Percentiles rank a stretch among this genome's conserved stretches.
phyloP scores from a whole-genome alignment of 805 yeast species.

The Hagleromyces aurorensis region DNA sequence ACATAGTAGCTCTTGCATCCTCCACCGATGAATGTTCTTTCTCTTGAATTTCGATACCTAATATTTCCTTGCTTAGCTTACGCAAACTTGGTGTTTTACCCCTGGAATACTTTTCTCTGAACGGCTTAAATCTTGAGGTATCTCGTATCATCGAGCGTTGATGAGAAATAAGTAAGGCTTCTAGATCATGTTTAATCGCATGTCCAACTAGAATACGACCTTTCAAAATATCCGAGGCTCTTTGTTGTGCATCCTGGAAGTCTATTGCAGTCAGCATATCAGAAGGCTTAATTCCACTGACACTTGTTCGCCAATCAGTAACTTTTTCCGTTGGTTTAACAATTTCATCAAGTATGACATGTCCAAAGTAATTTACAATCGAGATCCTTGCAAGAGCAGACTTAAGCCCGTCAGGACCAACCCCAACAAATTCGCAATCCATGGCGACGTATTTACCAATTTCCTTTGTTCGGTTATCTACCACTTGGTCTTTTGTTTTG shows the following conservation, averaged over 20 bases:
- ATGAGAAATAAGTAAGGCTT: conserved; percentile 57
- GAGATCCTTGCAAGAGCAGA: conserved; percentile 83
- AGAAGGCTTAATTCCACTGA: conserved; percentile 71
- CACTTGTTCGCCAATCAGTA: conserved; percentile 90
- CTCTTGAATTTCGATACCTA: conserved; percentile 56
- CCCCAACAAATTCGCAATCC: conserved; percentile 94
- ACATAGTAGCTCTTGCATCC: conserved; percentile 85
- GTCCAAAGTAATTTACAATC: conserved; percentile 75
- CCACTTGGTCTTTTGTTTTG: conserved; percentile 1
- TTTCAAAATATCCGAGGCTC: conserved; percentile 44
- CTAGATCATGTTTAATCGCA: conserved; percentile 73
- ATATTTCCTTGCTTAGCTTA: conserved; percentile 48
- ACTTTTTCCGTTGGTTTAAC: conserved; percentile 71
- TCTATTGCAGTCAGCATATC: conserved; percentile 62
- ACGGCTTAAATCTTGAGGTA: conserved; percentile 57
- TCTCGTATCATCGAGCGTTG: conserved; percentile 61
- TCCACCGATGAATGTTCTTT: conserved; percentile 83
- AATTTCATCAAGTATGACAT: conserved; percentile 58
- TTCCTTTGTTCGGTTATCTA: conserved; percentile 30
- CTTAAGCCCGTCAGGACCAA: conserved; percentile 62
- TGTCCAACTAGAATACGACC: conserved; percentile 72
- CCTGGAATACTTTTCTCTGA: conserved; percentile 43
- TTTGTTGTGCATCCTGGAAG: conserved; percentile 58
- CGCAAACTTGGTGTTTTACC: conserved; percentile 73
- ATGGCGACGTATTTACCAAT: conserved; percentile 73